Evolutionary conservation across 352 stramenopile species (phyloP), one percentile per base, ranked within the genome.

Genomic region (Pythium dissimile): DNA sequence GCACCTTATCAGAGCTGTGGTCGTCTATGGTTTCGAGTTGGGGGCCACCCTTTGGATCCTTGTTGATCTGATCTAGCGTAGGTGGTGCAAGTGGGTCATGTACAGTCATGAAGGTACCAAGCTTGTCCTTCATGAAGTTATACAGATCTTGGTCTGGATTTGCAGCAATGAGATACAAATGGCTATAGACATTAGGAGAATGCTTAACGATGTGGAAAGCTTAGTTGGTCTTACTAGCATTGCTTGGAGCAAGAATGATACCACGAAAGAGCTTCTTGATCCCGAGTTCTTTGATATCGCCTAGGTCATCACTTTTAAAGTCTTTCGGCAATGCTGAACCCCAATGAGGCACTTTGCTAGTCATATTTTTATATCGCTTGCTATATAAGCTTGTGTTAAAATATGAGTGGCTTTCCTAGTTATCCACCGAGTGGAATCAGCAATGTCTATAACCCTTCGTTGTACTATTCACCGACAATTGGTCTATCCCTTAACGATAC

Each of bases 1-100:
- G 35, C 26, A 35, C 16, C 21, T 64, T 59, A 67, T 71, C 61
- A 35, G 60, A 62, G 5, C 24, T 45, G 31, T 61, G 67, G 26
- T 73, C 65, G 50, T 73, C 65, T 7, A 67, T 70, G 21, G 67
- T 46, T 23, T 67, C 56, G n/a, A 71, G 43, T 41, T 70, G 31
- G 2, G 51, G 3, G 15, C 53, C 43, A 53, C 62, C 32, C 48
- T 44, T 35, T 18, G 30, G 30, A 37, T 24, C n/a, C 27, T 4
- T 20, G 24, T 49, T 37, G n/a, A 73, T 69, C 20, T 26, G 20
- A 64, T 73, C 53, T 34, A 73, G 43, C 1, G 13, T 54, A 15
- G 66, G 62, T 13, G 64, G 48, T n/a, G 20, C 18, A 48, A 63
- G 27, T 26, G 42, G 26, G 59, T 66, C 63, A 45, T 54, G 24